phyloP scores from a whole-genome alignment of 2,329 filamentous ascomycete genomes.

The Fusarium sp. region DNA sequence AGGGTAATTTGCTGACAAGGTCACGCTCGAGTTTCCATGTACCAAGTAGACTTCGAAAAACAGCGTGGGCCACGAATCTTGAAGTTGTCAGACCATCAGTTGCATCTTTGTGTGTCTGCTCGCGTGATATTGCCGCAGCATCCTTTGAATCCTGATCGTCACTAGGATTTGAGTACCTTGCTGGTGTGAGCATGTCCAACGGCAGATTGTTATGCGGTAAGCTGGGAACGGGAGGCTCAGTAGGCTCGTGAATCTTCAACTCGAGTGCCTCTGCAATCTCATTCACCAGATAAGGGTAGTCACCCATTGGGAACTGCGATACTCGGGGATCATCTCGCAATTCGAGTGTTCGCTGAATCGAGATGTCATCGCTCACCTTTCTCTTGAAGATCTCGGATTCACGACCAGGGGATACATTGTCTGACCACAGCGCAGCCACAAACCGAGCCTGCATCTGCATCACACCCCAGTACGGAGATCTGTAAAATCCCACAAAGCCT shows the following conservation, averaged over 20 bases:
- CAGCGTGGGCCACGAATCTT: slow-evolving; percentile 69
- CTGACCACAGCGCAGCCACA: slow-evolving; percentile 68
- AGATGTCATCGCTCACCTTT: slow-evolving; percentile 56
- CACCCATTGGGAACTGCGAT: slow-evolving; percentile 84
- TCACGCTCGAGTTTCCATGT: slow-evolving; percentile 71
- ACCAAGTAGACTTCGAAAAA: slow-evolving; percentile 77
- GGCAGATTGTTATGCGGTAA: slow-evolving; percentile 54
- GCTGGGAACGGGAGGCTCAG: slow-evolving; percentile 30
- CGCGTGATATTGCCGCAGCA: slow-evolving; percentile 56
- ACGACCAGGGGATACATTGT: slow-evolving; percentile 29
- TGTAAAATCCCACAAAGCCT: slow-evolving; percentile 85
- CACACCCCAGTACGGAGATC: slow-evolving; percentile 85
- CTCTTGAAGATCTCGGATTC: slow-evolving; percentile 45
- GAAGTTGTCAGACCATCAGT: slow-evolving; percentile 53
- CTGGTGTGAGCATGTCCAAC: slow-evolving; percentile 65
- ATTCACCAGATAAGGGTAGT: slow-evolving; percentile 81
- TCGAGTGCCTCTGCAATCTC: slow-evolving; percentile 69
- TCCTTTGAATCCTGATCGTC: slow-evolving; percentile 49
- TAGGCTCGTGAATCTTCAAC: slow-evolving; percentile 55
- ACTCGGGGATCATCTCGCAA: slow-evolving; percentile 62
- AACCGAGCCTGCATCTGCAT: slow-evolving; percentile 87
- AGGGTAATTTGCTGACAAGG: slow-evolving; percentile 62
- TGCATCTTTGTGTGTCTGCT: slow-evolving; percentile 56
- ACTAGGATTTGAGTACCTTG: slow-evolving; percentile 58
- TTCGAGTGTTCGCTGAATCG: slow-evolving; percentile 56